Evolutionary conservation across 805 yeast species (phyloP).

Genomic region (Groenewaldozyma tartarivorans): DNA sequence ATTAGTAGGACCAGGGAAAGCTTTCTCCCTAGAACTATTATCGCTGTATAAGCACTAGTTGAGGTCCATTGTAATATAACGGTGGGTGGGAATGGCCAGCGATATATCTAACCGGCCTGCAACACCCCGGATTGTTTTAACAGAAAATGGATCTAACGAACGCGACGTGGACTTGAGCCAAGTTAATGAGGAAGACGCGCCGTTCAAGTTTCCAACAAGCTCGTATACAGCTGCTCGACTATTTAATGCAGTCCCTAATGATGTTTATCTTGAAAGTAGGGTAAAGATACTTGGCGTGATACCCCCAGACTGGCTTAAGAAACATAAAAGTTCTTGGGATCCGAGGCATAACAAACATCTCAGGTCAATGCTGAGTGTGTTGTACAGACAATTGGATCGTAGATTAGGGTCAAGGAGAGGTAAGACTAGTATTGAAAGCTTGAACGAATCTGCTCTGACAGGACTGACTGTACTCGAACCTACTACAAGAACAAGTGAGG

Average conservation of each 20-base stretch:
- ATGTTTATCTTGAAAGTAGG: constrained; percentile 24
- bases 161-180: too few relatives aligned
- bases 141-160: too few relatives aligned
- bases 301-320: constrained; percentile 19
- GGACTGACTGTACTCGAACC: background rate
- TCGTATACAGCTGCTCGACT: constrained; percentile 27
- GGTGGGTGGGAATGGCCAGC: too few relatives aligned
- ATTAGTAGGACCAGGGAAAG: too few relatives aligned
- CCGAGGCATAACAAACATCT: background rate
- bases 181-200: too few relatives aligned
- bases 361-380: background rate
- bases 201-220: constrained; percentile 8
- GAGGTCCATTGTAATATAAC: too few relatives aligned
- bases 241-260: constrained; percentile 19
- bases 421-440: background rate
- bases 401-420: background rate
- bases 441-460: background rate
- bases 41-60: too few relatives aligned
- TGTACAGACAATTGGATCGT: background rate
- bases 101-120: too few relatives aligned
- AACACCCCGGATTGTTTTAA: too few relatives aligned
- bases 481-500: background rate
- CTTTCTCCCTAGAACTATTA: too few relatives aligned
- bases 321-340: constrained; percentile 11
- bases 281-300: constrained; percentile 25